A percentile compares a stretch with the other conserved stretches of the same genome.
Conservation (phyloP, 306 rosid genomes). For the Castanopsis chinensis region DNA sequence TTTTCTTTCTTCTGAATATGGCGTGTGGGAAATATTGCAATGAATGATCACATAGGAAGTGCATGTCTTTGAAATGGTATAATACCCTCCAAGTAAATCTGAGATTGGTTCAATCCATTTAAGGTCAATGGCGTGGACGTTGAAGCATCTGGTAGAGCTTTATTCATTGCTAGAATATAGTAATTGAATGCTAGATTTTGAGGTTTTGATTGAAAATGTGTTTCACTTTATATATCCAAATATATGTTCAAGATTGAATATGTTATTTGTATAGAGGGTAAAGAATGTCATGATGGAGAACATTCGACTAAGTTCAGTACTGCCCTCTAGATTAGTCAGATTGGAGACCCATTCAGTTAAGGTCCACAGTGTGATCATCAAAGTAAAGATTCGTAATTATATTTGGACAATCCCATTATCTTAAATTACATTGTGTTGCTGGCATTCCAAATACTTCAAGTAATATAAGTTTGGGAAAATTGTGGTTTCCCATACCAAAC, state of each 20-base stretch:
- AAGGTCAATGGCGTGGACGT: not conserved
- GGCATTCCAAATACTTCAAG: not conserved
- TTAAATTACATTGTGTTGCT: not conserved
- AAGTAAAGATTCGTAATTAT: not conserved
- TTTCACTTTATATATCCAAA: too few species aligned
- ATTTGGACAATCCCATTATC: not conserved
- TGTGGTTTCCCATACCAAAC: too few species aligned
- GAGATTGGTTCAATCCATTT: not conserved
- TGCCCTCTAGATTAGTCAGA: not conserved
- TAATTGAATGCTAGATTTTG: too few species aligned
- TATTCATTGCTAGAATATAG: too few species aligned
- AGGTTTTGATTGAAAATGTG: too few species aligned
- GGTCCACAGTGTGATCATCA: not conserved
- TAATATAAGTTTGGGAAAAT: not conserved
- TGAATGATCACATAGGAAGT: not conserved
- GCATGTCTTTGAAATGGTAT: not conserved
- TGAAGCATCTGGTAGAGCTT: not conserved
- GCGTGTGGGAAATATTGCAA: not conserved
- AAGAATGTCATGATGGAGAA: not conserved
- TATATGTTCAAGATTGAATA: not conserved
- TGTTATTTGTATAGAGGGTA: not conserved
- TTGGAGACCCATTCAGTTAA: not conserved
- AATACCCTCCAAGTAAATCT: not conserved
- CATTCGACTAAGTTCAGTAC: not conserved
- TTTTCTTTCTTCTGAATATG: constrained; percentile 12